Evolutionary conservation across 768 basidiomycete genomes (phyloP), one percentile per base, ranked within the genome.

Genomic region (Pluteus cervinus): DNA sequence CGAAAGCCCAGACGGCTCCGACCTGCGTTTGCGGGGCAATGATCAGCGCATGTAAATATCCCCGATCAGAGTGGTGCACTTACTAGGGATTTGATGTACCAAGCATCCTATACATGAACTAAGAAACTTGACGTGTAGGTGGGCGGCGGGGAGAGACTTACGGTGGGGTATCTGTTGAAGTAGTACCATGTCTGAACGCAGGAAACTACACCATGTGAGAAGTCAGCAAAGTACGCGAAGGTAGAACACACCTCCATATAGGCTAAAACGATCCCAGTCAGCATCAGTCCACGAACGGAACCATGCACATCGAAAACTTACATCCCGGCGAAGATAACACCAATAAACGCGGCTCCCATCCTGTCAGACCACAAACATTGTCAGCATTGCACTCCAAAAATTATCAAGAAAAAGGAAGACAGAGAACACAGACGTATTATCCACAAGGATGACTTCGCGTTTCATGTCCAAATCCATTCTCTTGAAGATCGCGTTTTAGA

Each of bases 101-200:
- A 68, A 39, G 61, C 62, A 50, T 71, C 71, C 64, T 69, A 37
- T 16, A 35, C 16, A 18, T 29, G 4, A 23, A 16, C n/a, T 30
- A n/a, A 18, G 24, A 36, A 24, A 33, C 35, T 31, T 34, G 41
- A 47, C 16, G 12, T 43, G 40, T 32, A 34, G 25, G 20, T 46
- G 3, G 23, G 22, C 8, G 36, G 23, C 11, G 16, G 7, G 24
- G 20, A 36, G 18, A 23, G 11, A 36, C 57, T 22, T 44, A 62
- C 69, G 47, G 63, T 62, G 7, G 47, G 50, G 40, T 75, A 76
- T 37, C 67, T 63, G 39, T 62, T 55, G 48, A 70, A 77, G 41
- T 75, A 77, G 49, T 69, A 75, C 65, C 68, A 71, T 1, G 74
- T 68, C 49, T 77, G 75, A 21, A 73, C 66, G 44, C 70, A 74